Evolutionary conservation across 2,329 filamentous ascomycete genomes (phyloP).

Genomic region (Pseudogymnoascus sp.): DNA sequence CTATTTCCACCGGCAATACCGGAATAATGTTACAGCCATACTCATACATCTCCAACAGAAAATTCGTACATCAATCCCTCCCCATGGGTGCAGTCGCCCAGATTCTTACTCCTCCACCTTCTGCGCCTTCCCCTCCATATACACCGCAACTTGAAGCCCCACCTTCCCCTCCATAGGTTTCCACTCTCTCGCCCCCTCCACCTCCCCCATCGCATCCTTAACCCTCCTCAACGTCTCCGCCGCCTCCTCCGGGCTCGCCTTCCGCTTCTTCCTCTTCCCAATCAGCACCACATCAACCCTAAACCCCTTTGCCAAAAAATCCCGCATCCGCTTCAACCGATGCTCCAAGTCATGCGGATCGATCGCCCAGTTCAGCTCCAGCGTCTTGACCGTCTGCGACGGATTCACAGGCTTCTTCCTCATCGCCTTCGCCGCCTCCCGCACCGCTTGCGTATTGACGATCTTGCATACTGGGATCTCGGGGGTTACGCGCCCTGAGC

Average conservation of each 20-base stretch:
- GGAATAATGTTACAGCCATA: neutral
- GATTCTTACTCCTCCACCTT: constrained; percentile 15
- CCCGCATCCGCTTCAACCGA: constrained; percentile 55
- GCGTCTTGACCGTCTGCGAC: constrained; percentile 51
- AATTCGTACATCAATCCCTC: neutral
- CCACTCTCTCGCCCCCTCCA: constrained; percentile 35
- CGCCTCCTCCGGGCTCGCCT: constrained; percentile 53
- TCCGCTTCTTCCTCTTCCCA: constrained; percentile 54
- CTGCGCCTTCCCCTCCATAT: constrained; percentile 17
- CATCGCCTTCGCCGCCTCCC: constrained; percentile 37
- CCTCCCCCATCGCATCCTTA: constrained; percentile 29
- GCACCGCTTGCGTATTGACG: constrained; percentile 47
- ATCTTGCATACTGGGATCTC: constrained; percentile 60
- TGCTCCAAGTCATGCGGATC: constrained; percentile 65
- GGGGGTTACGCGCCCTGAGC: constrained; percentile 33
- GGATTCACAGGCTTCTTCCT: constrained; percentile 34
- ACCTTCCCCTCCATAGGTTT: constrained; percentile 39
- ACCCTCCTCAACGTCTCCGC: constrained; percentile 46
- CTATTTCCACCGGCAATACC: neutral
- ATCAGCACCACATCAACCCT: constrained; percentile 66
- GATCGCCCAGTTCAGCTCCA: constrained; percentile 91
- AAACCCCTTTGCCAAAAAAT: constrained; percentile 65
- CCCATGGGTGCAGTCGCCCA: neutral
- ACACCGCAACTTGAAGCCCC: constrained; percentile 33
- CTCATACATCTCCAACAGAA: neutral